Evolutionary conservation across 2,329 filamentous ascomycete species (phyloP).

Genomic region (Stachybotrys elegans): DNA sequence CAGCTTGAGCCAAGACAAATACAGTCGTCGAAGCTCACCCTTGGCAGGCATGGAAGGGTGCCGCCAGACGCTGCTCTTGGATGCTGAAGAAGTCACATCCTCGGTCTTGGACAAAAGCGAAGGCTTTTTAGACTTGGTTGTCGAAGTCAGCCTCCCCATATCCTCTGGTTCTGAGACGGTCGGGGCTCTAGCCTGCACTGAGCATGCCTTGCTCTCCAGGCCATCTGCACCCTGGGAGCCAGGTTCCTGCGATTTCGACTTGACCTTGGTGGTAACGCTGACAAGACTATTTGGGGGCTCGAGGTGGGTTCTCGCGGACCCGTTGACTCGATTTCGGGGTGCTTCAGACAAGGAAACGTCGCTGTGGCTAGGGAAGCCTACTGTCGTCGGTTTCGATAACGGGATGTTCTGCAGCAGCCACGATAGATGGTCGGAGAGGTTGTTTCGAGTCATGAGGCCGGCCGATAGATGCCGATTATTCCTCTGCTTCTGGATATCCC

Average conservation of each 20-base stretch:
- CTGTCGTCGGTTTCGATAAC: constrained; percentile 33
- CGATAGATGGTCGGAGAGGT: constrained; percentile 50
- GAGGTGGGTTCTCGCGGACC: constrained; percentile 3
- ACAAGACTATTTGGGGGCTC: background rate
- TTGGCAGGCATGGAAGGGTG: no score
- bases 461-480: constrained; percentile 7
- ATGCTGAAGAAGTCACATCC: background rate
- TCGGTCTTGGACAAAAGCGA: constrained; percentile 26
- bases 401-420: constrained; percentile 50
- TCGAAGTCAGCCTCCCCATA: constrained; percentile 42
- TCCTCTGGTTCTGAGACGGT: constrained; percentile 21
- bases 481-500: no score
- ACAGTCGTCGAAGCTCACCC: no score
- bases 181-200: constrained; percentile 18
- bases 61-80: background rate
- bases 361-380: constrained; percentile 28
- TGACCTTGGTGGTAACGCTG: background rate
- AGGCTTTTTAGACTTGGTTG: constrained; percentile 38
- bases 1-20: no score
- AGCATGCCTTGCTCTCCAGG: constrained; percentile 13
- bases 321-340: constrained; percentile 17
- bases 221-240: constrained; percentile 14
- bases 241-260: constrained; percentile 6
- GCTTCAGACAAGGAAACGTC: constrained; percentile 17
- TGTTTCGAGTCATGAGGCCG: constrained; percentile 59